Base-by-base conservation (phyloP, 2,329 filamentous ascomycete genomes). In the Chrysosphaeria jannelii region DNA sequence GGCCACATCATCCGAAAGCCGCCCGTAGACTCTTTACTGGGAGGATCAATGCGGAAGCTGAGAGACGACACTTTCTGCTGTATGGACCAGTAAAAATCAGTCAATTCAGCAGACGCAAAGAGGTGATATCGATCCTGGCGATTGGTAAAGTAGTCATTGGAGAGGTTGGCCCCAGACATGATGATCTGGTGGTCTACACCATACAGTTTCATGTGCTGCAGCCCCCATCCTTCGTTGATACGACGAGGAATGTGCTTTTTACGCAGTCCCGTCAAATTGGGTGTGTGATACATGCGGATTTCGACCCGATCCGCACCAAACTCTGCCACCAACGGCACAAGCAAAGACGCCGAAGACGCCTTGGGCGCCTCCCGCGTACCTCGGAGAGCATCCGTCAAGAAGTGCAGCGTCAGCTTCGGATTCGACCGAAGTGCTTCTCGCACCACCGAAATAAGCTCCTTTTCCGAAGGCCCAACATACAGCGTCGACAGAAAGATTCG, bases 171-270 rank as follows among this genome's bases (percentile, higher is more conserved):
- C 6, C 78, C 79, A 6, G 79, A 89, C 35, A 97, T 61, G 32
- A 97, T 81, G 27, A 97, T 70, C 42, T 90, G 78, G 37, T 97
- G 78, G 35, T 97, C 85, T 12, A 90, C 51, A 0, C 85, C 85
- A 35, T 97, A 97, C 1, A 97, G 52, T 53, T 97, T 97, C 81
- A 97, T 97, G 39, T 97, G 85, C 40, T 97, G 85, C 29, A 97
- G 46, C 1, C 85, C 85, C 85, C 85, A 97, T 10, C 85, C 85
- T 46, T 97, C 85, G 34, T 97, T 97, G 40, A 97, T 81, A 11
- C 85, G 58, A 38, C 63, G 74, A 0, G 85, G 85, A 3, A 93
- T 61, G 33, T 72, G 51, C 36, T 66, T 65, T 46, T 93, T 93
- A 23, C 68, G 61, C 27, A 88, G 35, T 0, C 85, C 85, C 3